Conservation (phyloP, 441 rosid genomes). For the Pelargonium australe region DNA sequence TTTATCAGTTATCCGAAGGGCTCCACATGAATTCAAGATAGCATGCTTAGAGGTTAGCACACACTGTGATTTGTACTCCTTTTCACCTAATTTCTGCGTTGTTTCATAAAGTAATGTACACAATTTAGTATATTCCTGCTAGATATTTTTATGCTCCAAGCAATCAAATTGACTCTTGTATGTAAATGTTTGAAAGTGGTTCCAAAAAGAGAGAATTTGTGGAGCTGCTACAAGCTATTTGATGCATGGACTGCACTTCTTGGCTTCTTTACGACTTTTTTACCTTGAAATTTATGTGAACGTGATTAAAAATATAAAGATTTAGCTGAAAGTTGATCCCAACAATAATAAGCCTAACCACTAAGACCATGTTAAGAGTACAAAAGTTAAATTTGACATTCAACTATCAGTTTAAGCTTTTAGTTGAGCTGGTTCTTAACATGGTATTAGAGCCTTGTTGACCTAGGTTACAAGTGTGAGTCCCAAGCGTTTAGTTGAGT, state of each 20-base stretch:
- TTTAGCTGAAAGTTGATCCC: background rate
- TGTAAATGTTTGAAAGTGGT: no score
- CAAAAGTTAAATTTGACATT: background rate
- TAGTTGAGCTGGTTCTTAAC: no score
- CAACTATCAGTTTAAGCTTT: no score
- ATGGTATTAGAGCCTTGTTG: no score
- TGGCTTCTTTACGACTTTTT: background rate
- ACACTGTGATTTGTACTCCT: background rate
- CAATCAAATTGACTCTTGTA: no score
- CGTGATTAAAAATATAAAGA: background rate
- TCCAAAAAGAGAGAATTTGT: no score
- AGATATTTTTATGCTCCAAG: background rate
- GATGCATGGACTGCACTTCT: background rate
- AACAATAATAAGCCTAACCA: background rate
- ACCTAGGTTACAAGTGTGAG: no score
- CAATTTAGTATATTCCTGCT: background rate
- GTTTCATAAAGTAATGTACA: background rate
- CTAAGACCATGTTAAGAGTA: background rate
- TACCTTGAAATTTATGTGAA: background rate
- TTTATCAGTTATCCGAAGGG: conserved; percentile 82
- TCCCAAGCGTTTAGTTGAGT: no score
- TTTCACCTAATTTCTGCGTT: background rate
- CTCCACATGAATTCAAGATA: conserved; percentile 99
- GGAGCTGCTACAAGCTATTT: no score
- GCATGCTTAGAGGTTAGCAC: conserved; percentile 88